phyloP scores from a whole-genome alignment of 2,329 filamentous ascomycete species.

The Neonectria hederae region DNA sequence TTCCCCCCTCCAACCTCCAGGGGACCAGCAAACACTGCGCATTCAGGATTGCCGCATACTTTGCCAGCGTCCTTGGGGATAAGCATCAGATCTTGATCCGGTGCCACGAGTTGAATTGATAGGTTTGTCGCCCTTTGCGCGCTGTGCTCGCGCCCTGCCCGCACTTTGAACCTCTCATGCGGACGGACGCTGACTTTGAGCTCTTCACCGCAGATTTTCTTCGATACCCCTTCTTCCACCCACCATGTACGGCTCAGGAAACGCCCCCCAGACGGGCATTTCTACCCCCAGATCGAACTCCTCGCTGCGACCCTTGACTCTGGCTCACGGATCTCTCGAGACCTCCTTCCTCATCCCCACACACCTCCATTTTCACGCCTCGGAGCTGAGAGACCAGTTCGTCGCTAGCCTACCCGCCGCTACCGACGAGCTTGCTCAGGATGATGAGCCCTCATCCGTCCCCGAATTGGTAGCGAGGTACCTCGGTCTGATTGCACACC shows the following conservation, averaged over 20 bases:
- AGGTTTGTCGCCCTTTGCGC: constrained; percentile 40
- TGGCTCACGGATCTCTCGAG: constrained; percentile 94
- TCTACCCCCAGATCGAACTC: constrained; percentile 94
- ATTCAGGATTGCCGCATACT: constrained; percentile 39
- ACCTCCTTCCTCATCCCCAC: constrained; percentile 96
- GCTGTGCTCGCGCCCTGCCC: background rate
- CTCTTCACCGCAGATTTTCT: constrained; percentile 42
- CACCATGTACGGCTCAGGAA: constrained; percentile 86
- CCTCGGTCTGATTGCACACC: constrained; percentile 86
- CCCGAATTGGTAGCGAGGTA: constrained; percentile 93
- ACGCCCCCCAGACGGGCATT: constrained; percentile 92
- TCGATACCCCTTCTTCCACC: constrained; percentile 55
- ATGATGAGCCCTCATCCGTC: constrained; percentile 98
- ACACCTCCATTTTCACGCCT: constrained; percentile 93
- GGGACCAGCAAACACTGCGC: constrained; percentile 43
- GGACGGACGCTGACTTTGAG: constrained; percentile 29
- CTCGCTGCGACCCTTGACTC: constrained; percentile 88
- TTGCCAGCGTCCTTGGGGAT: constrained; percentile 41
- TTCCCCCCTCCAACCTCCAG: constrained; percentile 40
- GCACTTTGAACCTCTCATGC: constrained; percentile 4
- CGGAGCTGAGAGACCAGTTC: constrained; percentile 93
- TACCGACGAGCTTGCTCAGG: constrained; percentile 96
- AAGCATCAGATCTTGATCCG: constrained; percentile 38
- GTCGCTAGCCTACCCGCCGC: constrained; percentile 84
- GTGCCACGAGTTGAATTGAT: constrained; percentile 45